Evolutionary conservation across 1,139 yeast species (phyloP).

Genomic region (Insectozyma bohioensis): DNA sequence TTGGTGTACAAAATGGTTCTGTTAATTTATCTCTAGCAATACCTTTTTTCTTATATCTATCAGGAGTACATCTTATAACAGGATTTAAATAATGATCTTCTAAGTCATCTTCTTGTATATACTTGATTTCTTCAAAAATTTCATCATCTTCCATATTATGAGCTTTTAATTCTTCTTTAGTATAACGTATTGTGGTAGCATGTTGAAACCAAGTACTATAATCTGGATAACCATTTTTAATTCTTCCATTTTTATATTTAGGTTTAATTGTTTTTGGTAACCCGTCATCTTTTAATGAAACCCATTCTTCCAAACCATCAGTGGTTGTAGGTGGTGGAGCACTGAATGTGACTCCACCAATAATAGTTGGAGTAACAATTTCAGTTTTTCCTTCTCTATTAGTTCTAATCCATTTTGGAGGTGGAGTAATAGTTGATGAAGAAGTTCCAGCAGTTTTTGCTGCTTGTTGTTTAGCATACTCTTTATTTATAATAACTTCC

Average conservation of each 20-base stretch:
- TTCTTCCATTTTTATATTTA: conserved; percentile 66
- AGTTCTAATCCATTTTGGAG: conserved; percentile 75
- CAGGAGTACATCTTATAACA: conserved; percentile 81
- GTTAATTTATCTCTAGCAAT: conserved; percentile 52
- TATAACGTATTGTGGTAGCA: conserved; percentile 55
- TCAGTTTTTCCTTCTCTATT: conserved; percentile 55
- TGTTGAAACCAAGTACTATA: conserved; percentile 78
- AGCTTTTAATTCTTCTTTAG: conserved; percentile 63
- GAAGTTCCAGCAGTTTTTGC: conserved; percentile 13
- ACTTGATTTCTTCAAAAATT: conserved; percentile 51
- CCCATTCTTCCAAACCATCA: conserved; percentile 78
- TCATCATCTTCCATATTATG: conserved; percentile 68
- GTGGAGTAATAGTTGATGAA: conserved; percentile 19
- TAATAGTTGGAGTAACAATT: conserved; percentile 76
- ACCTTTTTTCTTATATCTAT: conserved; percentile 65
- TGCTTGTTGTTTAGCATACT: conserved; percentile 33
- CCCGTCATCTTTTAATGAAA: conserved; percentile 73
- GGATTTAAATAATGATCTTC: conserved; percentile 73
- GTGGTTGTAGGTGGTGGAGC: conserved; percentile 69
- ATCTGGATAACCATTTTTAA: conserved; percentile 66
- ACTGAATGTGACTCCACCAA: conserved; percentile 77
- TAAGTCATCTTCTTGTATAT: conserved; percentile 58
- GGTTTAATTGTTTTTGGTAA: conserved; percentile 80
- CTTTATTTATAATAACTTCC: conserved; percentile 42
- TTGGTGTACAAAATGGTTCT: conserved; percentile 83